Evolutionary conservation across 2,329 filamentous ascomycete genomes (phyloP).

Genomic region (Beauveria pseudobassiana): DNA sequence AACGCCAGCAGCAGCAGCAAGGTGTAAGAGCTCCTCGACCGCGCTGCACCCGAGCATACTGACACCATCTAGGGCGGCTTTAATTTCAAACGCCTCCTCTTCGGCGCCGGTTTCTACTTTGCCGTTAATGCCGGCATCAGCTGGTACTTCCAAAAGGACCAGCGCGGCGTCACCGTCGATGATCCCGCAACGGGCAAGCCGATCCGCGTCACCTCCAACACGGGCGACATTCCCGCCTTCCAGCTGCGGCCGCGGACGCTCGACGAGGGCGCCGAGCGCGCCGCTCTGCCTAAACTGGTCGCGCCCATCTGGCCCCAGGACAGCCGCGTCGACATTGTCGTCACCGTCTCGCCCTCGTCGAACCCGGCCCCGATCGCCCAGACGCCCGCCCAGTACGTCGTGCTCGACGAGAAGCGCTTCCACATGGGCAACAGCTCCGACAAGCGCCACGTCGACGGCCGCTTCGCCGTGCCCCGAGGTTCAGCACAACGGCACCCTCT

Average conservation of each 20-base stretch:
- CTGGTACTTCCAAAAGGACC: constrained; percentile 42
- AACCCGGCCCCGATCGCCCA: constrained; percentile 60
- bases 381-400: constrained; percentile 58
- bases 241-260: constrained; percentile 53
- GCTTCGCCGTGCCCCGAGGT: constrained; percentile 73
- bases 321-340: constrained; percentile 69
- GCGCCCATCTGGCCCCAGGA: constrained; percentile 84
- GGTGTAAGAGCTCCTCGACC: constrained; percentile 12
- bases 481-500: constrained; percentile 87
- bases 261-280: constrained; percentile 56
- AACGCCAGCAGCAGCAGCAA: constrained; percentile 12
- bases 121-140: constrained; percentile 52
- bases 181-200: constrained; percentile 42
- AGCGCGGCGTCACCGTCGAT: constrained; percentile 39
- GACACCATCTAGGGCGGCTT: constrained; percentile 23
- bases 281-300: constrained; percentile 58
- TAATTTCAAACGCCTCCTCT: constrained; percentile 37
- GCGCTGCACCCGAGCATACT: neutral
- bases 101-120: constrained; percentile 50
- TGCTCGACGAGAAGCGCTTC: constrained; percentile 76
- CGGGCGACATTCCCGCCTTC: constrained; percentile 55
- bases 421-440: constrained; percentile 73
- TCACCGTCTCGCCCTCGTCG: constrained; percentile 75
- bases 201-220: constrained; percentile 46
- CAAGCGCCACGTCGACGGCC: constrained; percentile 66